phyloP scores from a whole-genome alignment of 805 yeast species.

The Kodamaea nitidulidarum region DNA sequence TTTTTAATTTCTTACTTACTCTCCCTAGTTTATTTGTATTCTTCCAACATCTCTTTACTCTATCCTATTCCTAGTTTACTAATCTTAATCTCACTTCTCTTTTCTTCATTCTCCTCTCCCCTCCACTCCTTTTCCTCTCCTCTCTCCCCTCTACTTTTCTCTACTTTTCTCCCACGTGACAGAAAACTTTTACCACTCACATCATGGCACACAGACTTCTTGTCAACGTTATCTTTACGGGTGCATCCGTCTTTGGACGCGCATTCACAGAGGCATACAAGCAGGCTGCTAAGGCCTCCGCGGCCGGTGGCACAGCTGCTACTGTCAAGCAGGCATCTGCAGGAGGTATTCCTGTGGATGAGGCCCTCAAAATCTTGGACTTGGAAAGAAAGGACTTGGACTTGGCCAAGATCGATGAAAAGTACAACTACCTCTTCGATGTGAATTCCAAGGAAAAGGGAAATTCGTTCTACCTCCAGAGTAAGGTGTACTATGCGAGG shows the following conservation, averaged over 20 bases:
- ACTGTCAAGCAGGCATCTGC: conserved; percentile 48
- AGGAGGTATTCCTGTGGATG: conserved; percentile 81
- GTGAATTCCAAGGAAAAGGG: conserved; percentile 92
- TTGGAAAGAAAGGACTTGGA: conserved; percentile 56
- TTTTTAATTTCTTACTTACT: too few relatives aligned
- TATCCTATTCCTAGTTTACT: too few relatives aligned
- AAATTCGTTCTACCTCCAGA: conserved; percentile 91
- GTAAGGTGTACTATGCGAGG: conserved; percentile 91
- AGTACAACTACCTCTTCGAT: conserved; percentile 78
- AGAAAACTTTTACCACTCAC: conserved; percentile 1
- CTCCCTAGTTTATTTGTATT: too few relatives aligned
- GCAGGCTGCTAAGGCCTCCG: conserved; percentile 94
- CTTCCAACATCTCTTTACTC: too few relatives aligned
- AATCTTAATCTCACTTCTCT: too few relatives aligned
- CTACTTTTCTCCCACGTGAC: conserved; percentile 2
- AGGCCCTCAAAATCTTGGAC: conserved; percentile 87
- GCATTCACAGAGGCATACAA: conserved; percentile 97
- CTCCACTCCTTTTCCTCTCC: too few relatives aligned
- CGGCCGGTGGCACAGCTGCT: conserved; percentile 40
- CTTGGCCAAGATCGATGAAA: conserved; percentile 58
- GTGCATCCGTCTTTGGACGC: conserved; percentile 91
- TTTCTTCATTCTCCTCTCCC: too few relatives aligned
- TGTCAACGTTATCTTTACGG: conserved; percentile 86
- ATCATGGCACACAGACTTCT: conserved; percentile 84
- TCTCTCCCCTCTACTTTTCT: too few relatives aligned